Evolutionary conservation across 2,329 filamentous ascomycete species (phyloP), one percentile per base, ranked within the genome.

Genomic region (Alternaria rosae): DNA sequence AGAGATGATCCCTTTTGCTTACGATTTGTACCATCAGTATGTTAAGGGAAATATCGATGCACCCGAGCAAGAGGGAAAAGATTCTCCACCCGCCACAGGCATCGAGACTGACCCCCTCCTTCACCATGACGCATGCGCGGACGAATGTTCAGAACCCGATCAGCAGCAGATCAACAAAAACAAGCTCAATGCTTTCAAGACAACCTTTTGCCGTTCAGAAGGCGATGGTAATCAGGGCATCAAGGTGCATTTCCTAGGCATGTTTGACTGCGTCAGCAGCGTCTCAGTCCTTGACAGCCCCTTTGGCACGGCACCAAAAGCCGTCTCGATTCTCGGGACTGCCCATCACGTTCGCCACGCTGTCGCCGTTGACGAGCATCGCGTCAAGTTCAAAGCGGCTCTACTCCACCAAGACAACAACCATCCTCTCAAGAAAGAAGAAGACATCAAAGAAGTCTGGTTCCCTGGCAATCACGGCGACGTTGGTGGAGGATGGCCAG

Each of bases 401-500:
- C 67, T 80, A 20, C 79, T 77, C 32, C 76, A 79, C 50, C 81
- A 72, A 64, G 72, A 78, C 44, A 66, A 76, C 28, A 65, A 75
- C 52, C 51, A 44, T 7, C 41, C 52, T 54, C 25, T 28, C 11
- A 65, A 21, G 44, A 50, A 21, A 4, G 20, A 28, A 3, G 47
- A 61, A 54, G 43, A 43, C 10, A 23, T 62, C 5, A 54, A 54
- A 21, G 81, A 82, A 67, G 80, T 82, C 25, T 83, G 81, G 81
- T 83, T 83, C 60, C 69, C 77, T 2, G 82, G 81, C 11, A 72
- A 74, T 20, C 82, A 83, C 59, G 79, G 76, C 4, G 82, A 84
- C 66, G 75, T 83, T 9, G 82, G 82, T n/a, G 81, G 81, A 2
- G 82, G 82, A 8, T 62, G 59, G 59, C 55, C 52, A 23, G 52